Conservation (phyloP, 108 stramenopile species). For the Skeletonema tropicum region DNA sequence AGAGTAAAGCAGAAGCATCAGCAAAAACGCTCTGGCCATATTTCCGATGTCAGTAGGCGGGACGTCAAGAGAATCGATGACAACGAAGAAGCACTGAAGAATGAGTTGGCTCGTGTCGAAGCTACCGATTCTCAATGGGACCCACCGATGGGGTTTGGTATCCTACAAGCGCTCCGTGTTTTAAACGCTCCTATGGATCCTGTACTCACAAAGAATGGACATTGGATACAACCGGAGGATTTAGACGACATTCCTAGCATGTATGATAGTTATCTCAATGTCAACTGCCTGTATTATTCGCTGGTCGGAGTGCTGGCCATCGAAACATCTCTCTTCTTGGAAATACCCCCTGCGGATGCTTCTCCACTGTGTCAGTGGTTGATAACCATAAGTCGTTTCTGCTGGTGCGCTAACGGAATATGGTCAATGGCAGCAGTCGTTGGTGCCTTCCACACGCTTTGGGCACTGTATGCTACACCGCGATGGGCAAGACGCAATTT, state of each 20-base stretch:
- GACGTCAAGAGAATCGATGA: neutral
- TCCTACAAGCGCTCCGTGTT: neutral
- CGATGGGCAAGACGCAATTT: neutral
- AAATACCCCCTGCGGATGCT: neutral
- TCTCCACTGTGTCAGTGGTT: neutral
- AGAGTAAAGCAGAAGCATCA: neutral
- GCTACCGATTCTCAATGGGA: neutral
- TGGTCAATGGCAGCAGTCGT: neutral
- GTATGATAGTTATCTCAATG: conserved; percentile 1
- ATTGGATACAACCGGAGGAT: neutral
- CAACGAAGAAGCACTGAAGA: conserved; percentile 3
- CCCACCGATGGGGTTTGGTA: neutral
- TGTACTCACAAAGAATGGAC: neutral
- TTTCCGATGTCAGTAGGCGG: neutral
- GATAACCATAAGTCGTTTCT: neutral
- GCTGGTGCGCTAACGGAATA: neutral
- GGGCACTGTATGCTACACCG: neutral
- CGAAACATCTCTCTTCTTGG: neutral
- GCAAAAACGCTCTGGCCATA: neutral
- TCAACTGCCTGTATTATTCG: neutral
- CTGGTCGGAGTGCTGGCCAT: neutral
- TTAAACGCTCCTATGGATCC: neutral
- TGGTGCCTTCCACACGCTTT: neutral
- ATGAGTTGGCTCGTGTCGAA: neutral
- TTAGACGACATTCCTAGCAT: neutral